These are phyloP conservation scores for Emergomyces orientalis DNA, from an alignment of 2,329 filamentous ascomycete genomes.

Conservation along the genomic window DNA sequence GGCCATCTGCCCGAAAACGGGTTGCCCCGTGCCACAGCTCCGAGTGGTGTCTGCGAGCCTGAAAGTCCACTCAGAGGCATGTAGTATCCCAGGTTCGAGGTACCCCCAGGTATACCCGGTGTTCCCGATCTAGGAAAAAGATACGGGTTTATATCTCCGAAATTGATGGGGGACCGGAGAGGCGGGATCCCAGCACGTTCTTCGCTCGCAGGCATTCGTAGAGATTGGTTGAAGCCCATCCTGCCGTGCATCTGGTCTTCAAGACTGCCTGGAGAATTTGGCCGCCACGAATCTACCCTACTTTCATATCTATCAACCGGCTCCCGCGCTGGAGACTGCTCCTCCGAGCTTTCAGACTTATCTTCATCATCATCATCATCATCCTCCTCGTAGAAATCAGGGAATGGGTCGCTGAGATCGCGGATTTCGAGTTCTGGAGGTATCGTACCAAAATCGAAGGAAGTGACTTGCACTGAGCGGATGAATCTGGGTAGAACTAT, in stretches of 20 bases:
- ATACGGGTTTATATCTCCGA: conserved; percentile 32
- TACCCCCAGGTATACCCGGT: conserved; percentile 41
- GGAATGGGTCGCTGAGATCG: conserved; percentile 89
- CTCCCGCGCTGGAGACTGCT: conserved; percentile 12
- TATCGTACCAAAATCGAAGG: conserved; percentile 82
- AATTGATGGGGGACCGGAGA: conserved; percentile 28
- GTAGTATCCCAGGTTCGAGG: conserved; percentile 39
- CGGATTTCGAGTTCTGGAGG: conserved; percentile 83
- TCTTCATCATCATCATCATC: conserved; percentile 48
- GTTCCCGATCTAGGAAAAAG: conserved; percentile 39
- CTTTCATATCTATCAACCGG: conserved; percentile 2
- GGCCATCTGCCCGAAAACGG: conserved; percentile 9
- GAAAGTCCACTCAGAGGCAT: conserved; percentile 41
- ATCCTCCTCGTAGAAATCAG: conserved; percentile 87
- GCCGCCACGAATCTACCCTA: conserved; percentile 11
- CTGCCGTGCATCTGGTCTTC: conserved; percentile 22
- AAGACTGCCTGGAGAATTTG: conserved; percentile 6
- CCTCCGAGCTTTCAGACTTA: conserved; percentile 30
- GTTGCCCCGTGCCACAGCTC: conserved; percentile 38
- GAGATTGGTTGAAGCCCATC: conserved; percentile 20
- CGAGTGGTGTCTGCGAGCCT: conserved; percentile 41
- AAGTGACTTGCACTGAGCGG: conserved; percentile 86
- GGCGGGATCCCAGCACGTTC: conserved; percentile 23
- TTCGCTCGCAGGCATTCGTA: conserved; percentile 25
- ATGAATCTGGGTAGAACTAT: conserved; percentile 90